Base-by-base conservation (phyloP, 257 asterid species). In the Osmanthus fragrans region DNA sequence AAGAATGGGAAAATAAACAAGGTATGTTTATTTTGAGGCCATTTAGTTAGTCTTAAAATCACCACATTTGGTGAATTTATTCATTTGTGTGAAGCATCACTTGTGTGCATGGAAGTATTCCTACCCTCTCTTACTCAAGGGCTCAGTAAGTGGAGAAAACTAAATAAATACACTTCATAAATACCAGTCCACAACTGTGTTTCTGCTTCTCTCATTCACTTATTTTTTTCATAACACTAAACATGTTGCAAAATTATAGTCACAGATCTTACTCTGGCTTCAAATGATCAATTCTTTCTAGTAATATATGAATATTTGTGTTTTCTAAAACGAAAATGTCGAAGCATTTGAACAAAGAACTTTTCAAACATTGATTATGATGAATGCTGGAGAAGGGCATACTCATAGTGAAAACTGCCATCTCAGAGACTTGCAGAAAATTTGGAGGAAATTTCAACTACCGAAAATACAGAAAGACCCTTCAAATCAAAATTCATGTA, bases 1-100 rank as follows among this genome's bases (percentile, higher is more conserved):
- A 90, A 80, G 90, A 84, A 93, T 63, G 99, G 99, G 80, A 93
- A 92, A 84, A 90, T 96, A 86, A 42, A 47, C 87, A 92, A 90
- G 98, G 98, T 92, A 84, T 78, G 70, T 67, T 39, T 47, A 21
- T 79, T 72, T 60, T 39, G 21, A 63, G 40, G 45, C n/a, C 82
- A 73, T 69, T 54, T 79, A 76, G 2, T 56, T 67, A 18, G 27
- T 47, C 2, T 36, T 15, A 36, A 64, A 42, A 32, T 54, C 25
- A 5, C 1, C 19, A 3, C 60, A 45, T 54, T 36, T 33, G 27
- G 36, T 19, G 68, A 60, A 63, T 63, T 7, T 58, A 21, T 58
- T 58, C 29, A n/a, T 58, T 58, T 2, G 29, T 21, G 30, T 58
- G 66, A 58, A 21, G 27, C 32, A 21, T 58, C 25, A 58, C 10